These are phyloP conservation scores for Lachancea sp. DNA, from an alignment of 805 yeast species.

Conservation along the genomic window DNA sequence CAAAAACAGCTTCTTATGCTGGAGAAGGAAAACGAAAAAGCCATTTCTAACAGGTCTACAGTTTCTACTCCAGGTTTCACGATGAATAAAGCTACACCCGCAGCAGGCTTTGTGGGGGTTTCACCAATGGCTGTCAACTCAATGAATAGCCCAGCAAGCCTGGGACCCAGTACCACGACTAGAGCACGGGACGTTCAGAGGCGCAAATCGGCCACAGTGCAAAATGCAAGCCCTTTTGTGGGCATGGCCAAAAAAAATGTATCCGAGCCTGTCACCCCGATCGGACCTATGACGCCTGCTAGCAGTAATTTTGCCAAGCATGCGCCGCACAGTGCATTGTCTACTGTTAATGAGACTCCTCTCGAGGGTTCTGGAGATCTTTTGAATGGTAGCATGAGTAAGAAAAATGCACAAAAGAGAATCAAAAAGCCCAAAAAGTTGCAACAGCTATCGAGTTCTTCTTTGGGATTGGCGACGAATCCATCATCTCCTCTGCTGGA, in stretches of 20 bases:
- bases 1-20: constrained; percentile 70
- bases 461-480: not conserved
- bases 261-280: constrained; percentile 11
- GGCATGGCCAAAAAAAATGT: constrained; percentile 10
- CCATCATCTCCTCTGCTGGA: constrained; percentile 5
- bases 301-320: constrained; percentile 9
- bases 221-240: constrained; percentile 2
- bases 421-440: constrained; percentile 4
- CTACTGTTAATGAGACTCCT: constrained; percentile 16
- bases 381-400: constrained; percentile 7
- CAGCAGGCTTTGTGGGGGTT: constrained; percentile 9
- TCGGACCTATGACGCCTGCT: constrained; percentile 9
- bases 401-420: constrained; percentile 9
- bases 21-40: constrained; percentile 65
- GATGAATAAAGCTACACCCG: constrained; percentile 2
- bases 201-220: constrained; percentile 7
- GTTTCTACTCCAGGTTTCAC: constrained; percentile 13
- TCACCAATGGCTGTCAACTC: constrained; percentile 8
- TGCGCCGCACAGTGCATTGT: constrained; percentile 12
- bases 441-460: not conserved
- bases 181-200: constrained; percentile 2
- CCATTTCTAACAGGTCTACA: constrained; percentile 18
- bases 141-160: constrained; percentile 5
- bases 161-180: not conserved
- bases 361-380: constrained; percentile 9